phyloP scores from a whole-genome alignment of 352 stramenopile genomes.

The Pythium chondricola region DNA sequence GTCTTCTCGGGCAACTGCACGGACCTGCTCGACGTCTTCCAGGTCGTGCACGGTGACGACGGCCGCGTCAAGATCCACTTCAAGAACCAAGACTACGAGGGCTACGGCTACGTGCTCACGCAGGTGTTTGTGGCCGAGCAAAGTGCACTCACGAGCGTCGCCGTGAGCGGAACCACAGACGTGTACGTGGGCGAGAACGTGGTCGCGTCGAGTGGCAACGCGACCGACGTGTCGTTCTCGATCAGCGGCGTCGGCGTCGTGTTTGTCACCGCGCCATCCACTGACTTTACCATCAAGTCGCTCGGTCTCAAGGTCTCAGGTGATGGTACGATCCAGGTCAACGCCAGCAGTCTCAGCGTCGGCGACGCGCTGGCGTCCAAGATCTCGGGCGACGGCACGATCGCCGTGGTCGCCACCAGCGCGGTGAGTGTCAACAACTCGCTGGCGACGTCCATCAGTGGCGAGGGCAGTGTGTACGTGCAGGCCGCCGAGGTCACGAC shows the following conservation, averaged over 20 bases:
- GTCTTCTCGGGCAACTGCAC: slow-evolving; percentile 50
- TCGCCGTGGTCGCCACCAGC: slow-evolving; percentile 10
- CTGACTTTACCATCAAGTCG: no score
- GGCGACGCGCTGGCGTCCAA: slow-evolving; percentile 6
- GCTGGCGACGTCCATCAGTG: slow-evolving; percentile 13
- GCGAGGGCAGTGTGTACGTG: slow-evolving; percentile 9
- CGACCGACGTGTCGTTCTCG: neutral
- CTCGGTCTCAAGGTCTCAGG: slow-evolving; percentile 27
- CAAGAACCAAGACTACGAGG: slow-evolving; percentile 42
- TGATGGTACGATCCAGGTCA: slow-evolving; percentile 23
- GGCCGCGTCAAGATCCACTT: slow-evolving; percentile 42
- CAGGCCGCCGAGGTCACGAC: slow-evolving; percentile 21
- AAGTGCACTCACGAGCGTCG: slow-evolving; percentile 29
- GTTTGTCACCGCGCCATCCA: slow-evolving; percentile 13
- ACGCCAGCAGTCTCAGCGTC: slow-evolving; percentile 18
- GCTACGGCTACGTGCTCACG: slow-evolving; percentile 43
- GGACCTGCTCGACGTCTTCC: slow-evolving; percentile 34
- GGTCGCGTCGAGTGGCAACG: neutral
- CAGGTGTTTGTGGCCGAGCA: slow-evolving; percentile 35
- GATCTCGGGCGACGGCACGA: slow-evolving; percentile 9
- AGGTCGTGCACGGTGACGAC: slow-evolving; percentile 28
- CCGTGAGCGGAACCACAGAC: slow-evolving; percentile 31
- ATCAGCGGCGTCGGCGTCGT: slow-evolving; percentile 5
- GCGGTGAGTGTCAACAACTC: slow-evolving; percentile 11
- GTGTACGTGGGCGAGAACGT: slow-evolving; percentile 31